Evolutionary conservation across 1,139 yeast genomes (phyloP), one percentile per base, ranked within the genome.

Genomic region (Taiozyma sp.): DNA sequence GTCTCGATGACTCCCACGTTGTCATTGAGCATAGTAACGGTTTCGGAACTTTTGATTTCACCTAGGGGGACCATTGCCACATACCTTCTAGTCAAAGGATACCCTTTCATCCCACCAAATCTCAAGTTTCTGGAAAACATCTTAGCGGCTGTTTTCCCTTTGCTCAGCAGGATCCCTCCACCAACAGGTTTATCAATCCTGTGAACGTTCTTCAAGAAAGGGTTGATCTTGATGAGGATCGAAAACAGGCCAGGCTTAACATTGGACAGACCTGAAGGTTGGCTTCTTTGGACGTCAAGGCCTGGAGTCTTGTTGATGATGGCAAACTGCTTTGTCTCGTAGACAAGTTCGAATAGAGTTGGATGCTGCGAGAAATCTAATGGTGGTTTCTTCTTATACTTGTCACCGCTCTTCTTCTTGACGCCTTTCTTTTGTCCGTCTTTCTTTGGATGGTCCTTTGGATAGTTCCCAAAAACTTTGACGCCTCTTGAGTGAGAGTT

Each of bases 161-260:
- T 64, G 2, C 74, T 70, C 3, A 71, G 46, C 5, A 72, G 58
- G 44, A 70, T 51, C 0, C 74, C 74, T 19, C 76, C 76, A n/a
- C 74, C 66, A 14, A 70, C 75, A 46, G 59, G 54, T 28, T 60
- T 60, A 51, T 72, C 76, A 19, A 72, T 53, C 46, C 75, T 59
- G 45, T 71, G 74, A 0, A 72, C 69, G 9, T 62, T 61, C 45
- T 64, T 57, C 51, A 64, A 59, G 10, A 49, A 44, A 8, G 55
- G 55, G 47, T 57, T 54, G 1, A 50, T 16, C 3, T 43, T 46
- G 8, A 45, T 40, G 9, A 62, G 44, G 13, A 51, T 27, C 1
- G 53, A 44, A 3, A 51, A 48, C 2, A 59, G 30, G 2, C 63
- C 62, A 22, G 22, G 48, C 29, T 8, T 34, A 27, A 44, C 55